phyloP scores from a whole-genome alignment of 1,284 basidiomycete species.

The Wallemia mellicola region DNA sequence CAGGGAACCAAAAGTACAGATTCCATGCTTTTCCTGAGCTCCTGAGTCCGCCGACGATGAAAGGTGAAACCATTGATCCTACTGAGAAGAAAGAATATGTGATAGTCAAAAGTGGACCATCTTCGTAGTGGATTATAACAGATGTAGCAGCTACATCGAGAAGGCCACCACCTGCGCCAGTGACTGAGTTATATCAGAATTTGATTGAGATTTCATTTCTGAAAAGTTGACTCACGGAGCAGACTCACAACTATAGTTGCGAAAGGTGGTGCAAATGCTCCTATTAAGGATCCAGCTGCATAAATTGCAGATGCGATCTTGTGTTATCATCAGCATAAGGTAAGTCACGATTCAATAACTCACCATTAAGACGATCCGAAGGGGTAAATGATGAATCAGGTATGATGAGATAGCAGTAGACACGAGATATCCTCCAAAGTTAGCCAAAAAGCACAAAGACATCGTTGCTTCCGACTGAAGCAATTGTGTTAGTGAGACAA shows the following conservation, averaged over 20 bases:
- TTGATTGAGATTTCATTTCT: background rate
- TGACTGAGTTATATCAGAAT: background rate
- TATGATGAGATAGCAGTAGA: background rate
- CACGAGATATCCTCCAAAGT: background rate
- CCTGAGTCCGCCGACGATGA: background rate
- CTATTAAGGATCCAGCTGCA: background rate
- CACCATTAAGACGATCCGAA: background rate
- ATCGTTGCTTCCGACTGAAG: background rate
- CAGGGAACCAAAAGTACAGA: background rate
- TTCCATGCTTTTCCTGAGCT: background rate
- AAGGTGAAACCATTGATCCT: background rate
- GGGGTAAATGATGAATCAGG: background rate
- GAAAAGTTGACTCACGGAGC: background rate
- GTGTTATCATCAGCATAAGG: background rate
- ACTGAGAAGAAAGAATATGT: background rate
- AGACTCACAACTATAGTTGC: background rate
- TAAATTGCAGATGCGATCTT: background rate
- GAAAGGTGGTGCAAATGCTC: background rate
- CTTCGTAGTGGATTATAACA: background rate
- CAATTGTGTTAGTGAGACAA: background rate
- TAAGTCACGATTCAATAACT: background rate
- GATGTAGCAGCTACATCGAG: background rate
- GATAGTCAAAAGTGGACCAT: background rate
- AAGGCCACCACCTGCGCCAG: background rate
- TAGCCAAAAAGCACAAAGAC: background rate